A percentile compares a stretch with the other conserved stretches of the same genome.
Evolutionary conservation across 1,139 yeast genomes (phyloP).

Genomic region (Protomyces arabidopsidicola): DNA sequence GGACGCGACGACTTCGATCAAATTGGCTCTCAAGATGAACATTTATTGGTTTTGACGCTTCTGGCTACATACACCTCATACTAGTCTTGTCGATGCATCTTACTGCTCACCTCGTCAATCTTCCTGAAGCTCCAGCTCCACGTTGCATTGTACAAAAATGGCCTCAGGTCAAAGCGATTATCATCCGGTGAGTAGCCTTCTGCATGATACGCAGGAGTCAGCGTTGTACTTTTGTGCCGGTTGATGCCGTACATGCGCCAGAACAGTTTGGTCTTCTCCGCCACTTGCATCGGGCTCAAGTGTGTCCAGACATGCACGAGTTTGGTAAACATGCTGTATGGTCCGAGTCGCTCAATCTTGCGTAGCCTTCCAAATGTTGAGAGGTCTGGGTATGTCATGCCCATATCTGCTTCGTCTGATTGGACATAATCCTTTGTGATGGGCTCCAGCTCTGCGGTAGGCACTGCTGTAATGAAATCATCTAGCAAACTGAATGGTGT

Average conservation of each 20-base stretch:
- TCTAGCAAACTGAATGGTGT: conserved; percentile 72
- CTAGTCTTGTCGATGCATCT: conserved; percentile 1
- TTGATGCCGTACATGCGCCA: conserved; percentile 91
- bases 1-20: too few relatives aligned
- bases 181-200: conserved; percentile 98
- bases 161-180: conserved; percentile 89
- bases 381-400: conserved; percentile 91
- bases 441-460: conserved; percentile 97
- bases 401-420: conserved; percentile 97
- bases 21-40: too few relatives aligned
- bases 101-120: conserved; percentile 52
- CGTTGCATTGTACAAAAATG: conserved; percentile 85
- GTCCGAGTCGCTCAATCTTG: conserved; percentile 92
- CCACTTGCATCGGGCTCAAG: conserved; percentile 57
- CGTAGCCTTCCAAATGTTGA: conserved; percentile 87
- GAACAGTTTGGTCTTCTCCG: conserved; percentile 85
- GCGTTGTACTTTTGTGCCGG: conserved; percentile 92
- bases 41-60: too few relatives aligned
- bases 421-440: conserved; percentile 87
- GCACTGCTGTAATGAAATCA: conserved; percentile 81
- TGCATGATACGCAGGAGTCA: conserved; percentile 96
- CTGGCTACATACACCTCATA: too few relatives aligned
- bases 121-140: conserved; percentile 86
- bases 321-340: conserved; percentile 87
- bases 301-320: conserved; percentile 75